Conservation (phyloP, 1,139 yeast genomes). For the Kurtzmaniella quercitrusa region DNA sequence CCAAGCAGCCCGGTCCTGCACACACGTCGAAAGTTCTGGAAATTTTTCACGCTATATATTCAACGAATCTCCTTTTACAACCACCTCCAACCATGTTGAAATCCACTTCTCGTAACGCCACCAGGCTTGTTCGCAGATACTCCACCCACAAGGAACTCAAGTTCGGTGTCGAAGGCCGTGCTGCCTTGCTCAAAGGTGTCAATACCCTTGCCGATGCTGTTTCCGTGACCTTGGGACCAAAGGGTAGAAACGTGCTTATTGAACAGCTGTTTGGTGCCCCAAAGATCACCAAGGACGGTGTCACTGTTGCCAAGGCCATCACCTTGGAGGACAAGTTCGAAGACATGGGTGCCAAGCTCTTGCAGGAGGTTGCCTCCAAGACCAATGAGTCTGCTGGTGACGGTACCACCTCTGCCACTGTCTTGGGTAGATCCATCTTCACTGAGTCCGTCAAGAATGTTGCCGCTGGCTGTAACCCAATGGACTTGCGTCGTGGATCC, state of each 20-base stretch:
- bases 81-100: conserved; percentile 44
- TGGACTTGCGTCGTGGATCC: conserved; percentile 98
- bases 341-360: conserved; percentile 92
- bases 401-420: conserved; percentile 98
- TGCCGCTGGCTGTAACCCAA: conserved; percentile 99
- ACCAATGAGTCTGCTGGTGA: conserved; percentile 99
- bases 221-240: conserved; percentile 95
- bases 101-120: conserved; percentile 41
- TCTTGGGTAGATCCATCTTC: conserved; percentile 93
- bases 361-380: conserved; percentile 97
- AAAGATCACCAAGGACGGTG: conserved; percentile 99
- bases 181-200: conserved; percentile 92
- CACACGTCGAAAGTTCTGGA: conserved; percentile 7
- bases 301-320: conserved; percentile 91
- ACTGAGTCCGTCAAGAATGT: conserved; percentile 97
- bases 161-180: conserved; percentile 98
- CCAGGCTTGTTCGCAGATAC: conserved; percentile 50
- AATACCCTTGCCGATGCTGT: conserved; percentile 97
- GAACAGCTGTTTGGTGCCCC: conserved; percentile 98
- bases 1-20: conserved; percentile 3
- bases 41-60: conserved; percentile 2
- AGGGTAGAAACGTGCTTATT: conserved; percentile 95
- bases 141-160: conserved; percentile 87
- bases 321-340: conserved; percentile 89
- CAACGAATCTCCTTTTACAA: conserved; percentile 1